phyloP scores from a whole-genome alignment of 306 rosid genomes.

The Cucurbita pepo region DNA sequence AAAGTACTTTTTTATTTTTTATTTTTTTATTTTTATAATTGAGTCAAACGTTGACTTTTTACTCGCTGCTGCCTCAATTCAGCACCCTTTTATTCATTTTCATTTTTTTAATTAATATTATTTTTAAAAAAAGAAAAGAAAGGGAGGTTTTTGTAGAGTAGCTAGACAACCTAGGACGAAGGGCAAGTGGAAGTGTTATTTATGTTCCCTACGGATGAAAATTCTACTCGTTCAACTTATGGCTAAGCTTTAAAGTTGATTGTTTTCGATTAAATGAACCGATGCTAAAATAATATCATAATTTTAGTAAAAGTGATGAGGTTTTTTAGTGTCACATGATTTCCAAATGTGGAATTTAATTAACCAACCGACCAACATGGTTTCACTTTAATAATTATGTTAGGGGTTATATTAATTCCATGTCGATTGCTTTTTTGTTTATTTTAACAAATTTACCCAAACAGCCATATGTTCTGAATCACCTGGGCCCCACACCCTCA shows the following conservation, averaged over 20 bases:
- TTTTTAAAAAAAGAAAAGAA: background rate
- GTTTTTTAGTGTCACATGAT: no score
- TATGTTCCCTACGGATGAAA: background rate
- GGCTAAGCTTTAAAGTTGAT: no score
- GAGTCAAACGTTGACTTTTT: background rate
- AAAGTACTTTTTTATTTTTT: background rate
- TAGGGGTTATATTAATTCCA: background rate
- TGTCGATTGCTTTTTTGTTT: background rate
- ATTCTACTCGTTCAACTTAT: no score
- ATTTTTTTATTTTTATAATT: background rate
- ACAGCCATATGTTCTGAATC: background rate
- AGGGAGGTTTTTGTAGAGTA: background rate
- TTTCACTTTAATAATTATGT: background rate
- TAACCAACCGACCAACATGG: no score
- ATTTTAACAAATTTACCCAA: background rate
- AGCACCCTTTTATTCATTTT: background rate
- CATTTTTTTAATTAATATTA: background rate
- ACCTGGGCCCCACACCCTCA: background rate
- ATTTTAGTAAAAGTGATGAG: no score
- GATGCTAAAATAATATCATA: no score
- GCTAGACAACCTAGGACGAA: background rate
- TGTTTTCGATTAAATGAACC: no score
- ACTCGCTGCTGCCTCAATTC: background rate
- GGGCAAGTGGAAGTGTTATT: background rate
- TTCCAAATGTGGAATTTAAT: no score